Evolutionary conservation across 257 asterid species (phyloP).

Genomic region (Salvia splendens): DNA sequence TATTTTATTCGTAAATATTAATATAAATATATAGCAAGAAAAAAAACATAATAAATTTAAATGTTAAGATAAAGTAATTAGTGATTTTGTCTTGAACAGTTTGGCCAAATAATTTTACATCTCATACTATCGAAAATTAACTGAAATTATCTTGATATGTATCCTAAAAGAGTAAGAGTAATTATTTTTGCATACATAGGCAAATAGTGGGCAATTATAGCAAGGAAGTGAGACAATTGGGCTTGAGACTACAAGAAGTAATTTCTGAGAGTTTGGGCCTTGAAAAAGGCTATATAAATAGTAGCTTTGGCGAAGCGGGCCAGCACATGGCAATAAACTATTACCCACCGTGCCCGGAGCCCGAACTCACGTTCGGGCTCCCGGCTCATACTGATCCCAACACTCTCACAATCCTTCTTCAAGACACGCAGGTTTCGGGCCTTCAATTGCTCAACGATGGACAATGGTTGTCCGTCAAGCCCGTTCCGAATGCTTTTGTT

Average conservation of each 20-base stretch:
- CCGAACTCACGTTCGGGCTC: constrained; percentile 62
- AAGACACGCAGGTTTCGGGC: constrained; percentile 47
- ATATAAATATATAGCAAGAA: too few species aligned
- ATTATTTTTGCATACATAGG: constrained; percentile 32
- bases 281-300: constrained; percentile 51
- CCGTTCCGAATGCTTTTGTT: constrained; percentile 53
- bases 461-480: constrained; percentile 51
- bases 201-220: constrained; percentile 63
- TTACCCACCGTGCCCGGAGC: constrained; percentile 61
- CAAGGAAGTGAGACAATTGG: constrained; percentile 58
- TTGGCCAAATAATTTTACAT: too few species aligned
- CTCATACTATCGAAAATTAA: too few species aligned
- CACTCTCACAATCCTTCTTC: constrained; percentile 60
- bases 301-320: constrained; percentile 44
- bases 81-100: too few species aligned
- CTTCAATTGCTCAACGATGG: constrained; percentile 55
- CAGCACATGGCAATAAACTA: constrained; percentile 65
- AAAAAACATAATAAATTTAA: too few species aligned
- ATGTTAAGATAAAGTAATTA: too few species aligned
- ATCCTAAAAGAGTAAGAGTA: neutral
- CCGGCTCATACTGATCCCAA: constrained; percentile 65
- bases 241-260: constrained; percentile 61
- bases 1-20: too few species aligned
- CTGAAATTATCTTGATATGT: too few species aligned
- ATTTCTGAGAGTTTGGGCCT: constrained; percentile 83